Base-by-base conservation (phyloP, 1,284 basidiomycete genomes). In the Afroboletus lepidellus region DNA sequence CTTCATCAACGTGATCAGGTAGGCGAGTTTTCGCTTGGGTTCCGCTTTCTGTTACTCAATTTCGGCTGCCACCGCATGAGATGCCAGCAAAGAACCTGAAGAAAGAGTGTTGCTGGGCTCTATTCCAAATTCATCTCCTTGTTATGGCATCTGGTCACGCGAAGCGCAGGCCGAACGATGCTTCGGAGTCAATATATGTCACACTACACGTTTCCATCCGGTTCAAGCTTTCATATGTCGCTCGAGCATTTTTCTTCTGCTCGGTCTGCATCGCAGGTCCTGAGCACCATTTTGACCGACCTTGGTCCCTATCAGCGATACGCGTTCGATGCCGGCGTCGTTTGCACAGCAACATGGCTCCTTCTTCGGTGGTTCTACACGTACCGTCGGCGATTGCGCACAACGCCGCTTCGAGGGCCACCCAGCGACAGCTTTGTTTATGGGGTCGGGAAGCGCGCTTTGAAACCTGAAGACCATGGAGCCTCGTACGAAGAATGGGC, bases 391-490 rank as follows among this genome's bases (percentile, higher is more conserved):
- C 33, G 12, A 36, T 5, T 54, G 6, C 50, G 30, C 13, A 63
- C 61, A 2, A 59, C 61, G 8, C 29, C 16, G 6, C 53, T 63
- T 9, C 43, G 41, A 18, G 61, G 61, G 11, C 61, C 61, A 13
- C 54, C 54, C 5, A 56, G 52, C 21, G 21, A 46, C 5, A 57
- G 50, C 34, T 37, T 61, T 24, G 12, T 62, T 2, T 60, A 47
- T 15, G 60, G 60, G 29, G 39, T 47, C 5, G 44, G 29, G 23
- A 45, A 41, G 13, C n/a, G 30, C 5, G 21, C 50, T 16, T 2
- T 30, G 0, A 21, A 23, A 2, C 24, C 51, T 6, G n/a, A 39
- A 1, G 53, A 58, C 30, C 15, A 38, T 0, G 51, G 39, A 2
- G 27, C 41, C 25, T 20, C 53, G 12, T 61, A 57, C 30, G 60